Evolutionary conservation across 2,329 filamentous ascomycete genomes (phyloP), one percentile per base, ranked within the genome.

Genomic region (Curvularia eragrostidis): DNA sequence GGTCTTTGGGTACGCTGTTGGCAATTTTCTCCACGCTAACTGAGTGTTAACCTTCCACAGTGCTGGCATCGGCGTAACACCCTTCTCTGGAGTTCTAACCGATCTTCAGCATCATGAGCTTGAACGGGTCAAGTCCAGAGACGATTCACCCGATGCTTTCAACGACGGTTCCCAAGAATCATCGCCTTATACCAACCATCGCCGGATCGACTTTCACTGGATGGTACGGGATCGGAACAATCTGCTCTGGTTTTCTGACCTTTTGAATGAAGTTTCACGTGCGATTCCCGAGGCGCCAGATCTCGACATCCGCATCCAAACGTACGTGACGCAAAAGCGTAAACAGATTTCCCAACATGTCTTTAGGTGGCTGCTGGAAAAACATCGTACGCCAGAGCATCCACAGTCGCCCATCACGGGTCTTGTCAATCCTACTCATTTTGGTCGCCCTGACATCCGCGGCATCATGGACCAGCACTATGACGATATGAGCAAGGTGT

Each of bases 171-270:
- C 44, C 15, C 53, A 58, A 15, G 47, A 60, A 1, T 34, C 51
- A 19, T 65, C 67, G 4, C 69, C 66, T 1, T 79, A 77, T 30
- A 67, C 74, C 1, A 63, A 74, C 21, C 81, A 82, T 61, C 80
- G 84, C 32, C 79, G 83, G 3, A 80, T 85, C 1, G 84, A 87
- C 64, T 86, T 87, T 56, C 84, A 87, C 70, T 87, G 85, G 84
- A 84, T 84, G 61, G 84, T 86, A 0, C 82, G 84, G 21, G 83
- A 86, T 46, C 79, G 80, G 54, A 85, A 85, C 69, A 79, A 83
- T 49, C 77, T 87, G 0, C 76, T 83, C 3, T 86, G 84, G 84
- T 83, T 87, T 50, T 84, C 84, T 0, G 80, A 84, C 61, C 79
- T 86, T 0, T 78, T 86, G 5, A 86, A 86, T 63, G 71, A 73